Base-by-base conservation (phyloP, 1,284 basidiomycete species). In the Fomitiporia mediterranea region DNA sequence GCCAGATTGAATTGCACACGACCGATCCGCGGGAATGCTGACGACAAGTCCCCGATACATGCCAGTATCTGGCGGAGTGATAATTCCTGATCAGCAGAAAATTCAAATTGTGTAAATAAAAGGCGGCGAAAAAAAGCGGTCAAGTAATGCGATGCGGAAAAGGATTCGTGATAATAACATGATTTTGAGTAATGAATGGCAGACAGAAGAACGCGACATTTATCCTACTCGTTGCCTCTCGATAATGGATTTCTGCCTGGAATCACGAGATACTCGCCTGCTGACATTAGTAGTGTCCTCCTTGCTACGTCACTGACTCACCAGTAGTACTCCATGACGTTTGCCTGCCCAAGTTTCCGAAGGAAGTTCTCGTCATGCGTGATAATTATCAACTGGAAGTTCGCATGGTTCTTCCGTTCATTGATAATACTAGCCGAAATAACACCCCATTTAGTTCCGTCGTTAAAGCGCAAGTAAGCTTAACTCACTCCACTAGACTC, bases 331-430 rank as follows among this genome's bases (percentile, higher is more conserved):
- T 96, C 92, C 78, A 97, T 87, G 23, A 94, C 91, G 62, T 92
- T 86, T 60, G 82, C 83, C 58, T 91, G 88, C 1, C 92, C 91
- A 28, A 96, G 79, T 63, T 89, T 91, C 17, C 80, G 75, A 47
- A 94, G 74, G 74, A 94, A 94, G 63, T 83, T 87, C 70, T 98
- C 94, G 73, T 98, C 94, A 69, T 98, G 94, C 0, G 92, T 95
- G 70, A 99, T 99, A 66, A 99, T 90, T 62, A 99, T 90, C 44
- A 99, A 80, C 73, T 99, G 96, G 80, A 98, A 98, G 70, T 97
- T 98, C 6, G 87, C 80, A 67, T 94, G 89, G 55, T 80, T 80
- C 68, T 89, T 88, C 63, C 94, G 83, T 66, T 96, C 93, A 60
- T 94, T 87, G 72, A 97, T 95, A 68, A 97, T 94, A 65, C 92